Evolutionary conservation across 1,139 yeast genomes (phyloP).

Genomic region (Geotrichum europaeum): DNA sequence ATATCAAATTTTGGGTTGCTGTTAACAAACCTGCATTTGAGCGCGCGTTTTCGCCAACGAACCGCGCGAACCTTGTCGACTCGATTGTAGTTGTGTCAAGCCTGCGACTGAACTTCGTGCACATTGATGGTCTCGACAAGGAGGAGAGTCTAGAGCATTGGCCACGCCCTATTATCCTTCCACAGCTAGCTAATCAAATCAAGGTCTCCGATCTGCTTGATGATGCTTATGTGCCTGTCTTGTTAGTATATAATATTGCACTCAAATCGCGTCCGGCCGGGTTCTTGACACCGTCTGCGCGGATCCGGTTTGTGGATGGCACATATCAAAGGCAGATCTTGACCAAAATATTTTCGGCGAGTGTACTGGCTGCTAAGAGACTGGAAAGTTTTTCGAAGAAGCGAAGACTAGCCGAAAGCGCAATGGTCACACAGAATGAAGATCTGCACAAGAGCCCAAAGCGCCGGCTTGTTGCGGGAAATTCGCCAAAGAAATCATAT

Average conservation of each 20-base stretch:
- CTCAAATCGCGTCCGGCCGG: conserved; percentile 8
- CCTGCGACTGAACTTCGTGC: conserved; percentile 11
- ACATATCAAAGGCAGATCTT: not conserved
- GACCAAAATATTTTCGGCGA: not conserved
- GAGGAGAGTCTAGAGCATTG: conserved; percentile 1
- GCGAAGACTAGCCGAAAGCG: not conserved
- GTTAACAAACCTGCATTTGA: not conserved
- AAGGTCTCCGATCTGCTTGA: not conserved
- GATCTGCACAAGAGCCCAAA: not conserved
- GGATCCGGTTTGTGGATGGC: not conserved
- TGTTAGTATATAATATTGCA: conserved; percentile 1
- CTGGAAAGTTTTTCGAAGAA: not conserved
- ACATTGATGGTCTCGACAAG: not conserved
- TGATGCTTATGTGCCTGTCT: conserved; percentile 2
- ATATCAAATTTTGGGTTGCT: conserved; percentile 7
- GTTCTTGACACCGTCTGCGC: conserved; percentile 7
- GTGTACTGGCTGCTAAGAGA: not conserved
- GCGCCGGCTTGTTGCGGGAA: not conserved
- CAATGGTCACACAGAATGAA: not conserved
- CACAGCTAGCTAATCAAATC: not conserved
- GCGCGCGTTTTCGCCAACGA: not conserved
- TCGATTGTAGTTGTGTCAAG: conserved; percentile 1
- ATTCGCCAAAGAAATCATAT: not conserved
- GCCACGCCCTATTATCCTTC: conserved; percentile 2
- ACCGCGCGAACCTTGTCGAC: not conserved